These are phyloP conservation scores for Juncus effusus DNA, from an alignment of 176 grass and related monocot species.

Conservation along the genomic window DNA sequence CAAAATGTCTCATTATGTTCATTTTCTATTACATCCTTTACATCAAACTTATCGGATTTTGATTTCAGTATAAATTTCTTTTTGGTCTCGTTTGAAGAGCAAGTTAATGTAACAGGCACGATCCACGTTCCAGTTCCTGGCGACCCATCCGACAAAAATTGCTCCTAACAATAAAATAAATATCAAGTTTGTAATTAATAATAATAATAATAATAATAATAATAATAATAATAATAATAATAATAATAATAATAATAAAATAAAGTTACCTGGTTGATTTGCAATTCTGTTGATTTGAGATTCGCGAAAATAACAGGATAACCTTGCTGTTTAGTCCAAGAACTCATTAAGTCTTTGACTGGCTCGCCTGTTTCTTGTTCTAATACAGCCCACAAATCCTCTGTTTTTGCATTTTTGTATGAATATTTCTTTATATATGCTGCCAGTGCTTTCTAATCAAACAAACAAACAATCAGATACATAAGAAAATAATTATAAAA, in stretches of 20 bases:
- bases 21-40: conserved; percentile 37
- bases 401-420: conserved; percentile 87
- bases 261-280: conserved; percentile 66
- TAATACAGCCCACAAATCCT: conserved; percentile 89
- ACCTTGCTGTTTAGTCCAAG: conserved; percentile 93
- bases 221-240: no score
- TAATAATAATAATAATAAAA: not conserved
- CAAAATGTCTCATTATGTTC: conserved; percentile 48
- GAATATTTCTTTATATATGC: conserved; percentile 79
- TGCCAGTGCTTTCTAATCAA: conserved; percentile 65
- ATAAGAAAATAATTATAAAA: not conserved
- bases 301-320: conserved; percentile 72
- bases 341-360: conserved; percentile 68
- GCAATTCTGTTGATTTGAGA: conserved; percentile 45
- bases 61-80: conserved; percentile 58
- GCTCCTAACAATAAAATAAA: conserved; percentile 41
- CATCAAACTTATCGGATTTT: conserved; percentile 54
- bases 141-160: conserved; percentile 77
- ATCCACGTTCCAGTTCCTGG: conserved; percentile 61
- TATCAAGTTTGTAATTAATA: no score
- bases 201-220: no score
- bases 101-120: conserved; percentile 59
- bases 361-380: conserved; percentile 84
- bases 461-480: not conserved
- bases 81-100: conserved; percentile 46